A percentile compares a stretch with the other conserved stretches of the same genome.
Evolutionary conservation across 352 stramenopile genomes (phyloP).

Genomic region (Elongisporangium senticosum): DNA sequence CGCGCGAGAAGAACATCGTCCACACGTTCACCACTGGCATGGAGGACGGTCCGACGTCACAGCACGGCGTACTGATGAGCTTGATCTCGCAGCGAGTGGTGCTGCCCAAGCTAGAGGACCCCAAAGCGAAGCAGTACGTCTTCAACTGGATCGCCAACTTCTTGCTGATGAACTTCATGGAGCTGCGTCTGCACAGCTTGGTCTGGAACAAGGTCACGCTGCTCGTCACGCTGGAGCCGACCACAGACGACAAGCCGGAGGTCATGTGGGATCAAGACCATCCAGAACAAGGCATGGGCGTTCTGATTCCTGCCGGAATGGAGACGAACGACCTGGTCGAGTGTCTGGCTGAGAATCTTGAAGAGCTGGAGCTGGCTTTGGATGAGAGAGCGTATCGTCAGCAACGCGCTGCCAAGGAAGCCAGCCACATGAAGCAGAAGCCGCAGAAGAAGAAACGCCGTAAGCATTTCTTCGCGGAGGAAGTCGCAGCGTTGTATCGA

Average conservation of each 20-base stretch:
- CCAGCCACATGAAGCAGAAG: not conserved
- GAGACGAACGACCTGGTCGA: conserved; percentile 45
- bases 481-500: too few species aligned
- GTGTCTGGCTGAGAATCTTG: conserved; percentile 52
- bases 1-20: conserved; percentile 72
- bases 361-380: conserved; percentile 56
- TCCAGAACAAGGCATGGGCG: conserved; percentile 59
- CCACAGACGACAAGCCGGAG: conserved; percentile 23
- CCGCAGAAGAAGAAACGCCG: not conserved
- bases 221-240: conserved; percentile 43
- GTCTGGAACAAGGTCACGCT: conserved; percentile 84
- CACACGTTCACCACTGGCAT: conserved; percentile 61
- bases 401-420: conserved; percentile 1
- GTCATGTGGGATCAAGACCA: conserved; percentile 43
- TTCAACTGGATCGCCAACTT: conserved; percentile 79
- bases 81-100: conserved; percentile 56
- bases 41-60: conserved; percentile 54
- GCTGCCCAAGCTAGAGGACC: conserved; percentile 47
- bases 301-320: conserved; percentile 64
- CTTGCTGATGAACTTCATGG: conserved; percentile 80
- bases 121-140: conserved; percentile 44
- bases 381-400: conserved; percentile 19
- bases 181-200: conserved; percentile 66
- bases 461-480: too few species aligned
- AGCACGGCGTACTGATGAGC: conserved; percentile 58